Evolutionary conservation across 2,329 filamentous ascomycete genomes (phyloP).

Genomic region (Clonostachys sp.): DNA sequence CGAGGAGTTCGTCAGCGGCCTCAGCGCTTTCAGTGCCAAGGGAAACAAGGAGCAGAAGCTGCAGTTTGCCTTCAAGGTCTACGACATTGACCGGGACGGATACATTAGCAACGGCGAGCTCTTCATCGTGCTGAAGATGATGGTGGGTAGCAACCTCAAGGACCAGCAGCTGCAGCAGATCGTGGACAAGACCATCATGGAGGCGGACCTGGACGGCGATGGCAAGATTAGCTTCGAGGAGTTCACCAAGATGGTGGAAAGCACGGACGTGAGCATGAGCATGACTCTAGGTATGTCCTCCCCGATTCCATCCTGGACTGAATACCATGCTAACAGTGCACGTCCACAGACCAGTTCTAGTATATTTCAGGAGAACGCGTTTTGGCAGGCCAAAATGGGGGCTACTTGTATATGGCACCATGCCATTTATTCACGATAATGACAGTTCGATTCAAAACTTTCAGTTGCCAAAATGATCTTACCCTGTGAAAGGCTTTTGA

Average conservation of each 20-base stretch:
- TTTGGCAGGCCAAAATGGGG: background rate
- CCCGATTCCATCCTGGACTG: background rate
- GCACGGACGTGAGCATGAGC: constrained; percentile 74
- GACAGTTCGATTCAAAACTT: background rate
- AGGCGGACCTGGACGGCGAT: constrained; percentile 91
- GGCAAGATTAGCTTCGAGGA: constrained; percentile 99
- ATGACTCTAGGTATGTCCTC: constrained; percentile 63
- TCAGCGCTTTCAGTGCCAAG: constrained; percentile 94
- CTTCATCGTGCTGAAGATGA: constrained; percentile 99
- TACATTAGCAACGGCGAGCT: constrained; percentile 99
- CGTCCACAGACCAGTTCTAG: background rate
- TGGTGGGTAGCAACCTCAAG: constrained; percentile 98
- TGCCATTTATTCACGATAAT: background rate
- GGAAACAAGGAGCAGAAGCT: constrained; percentile 99
- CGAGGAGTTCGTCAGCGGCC: constrained; percentile 93
- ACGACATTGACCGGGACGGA: constrained; percentile 97
- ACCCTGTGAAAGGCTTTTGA: too few species aligned
- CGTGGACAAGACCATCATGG: constrained; percentile 99
- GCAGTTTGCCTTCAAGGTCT: constrained; percentile 97
- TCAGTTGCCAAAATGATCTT: too few species aligned
- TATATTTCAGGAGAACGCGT: background rate
- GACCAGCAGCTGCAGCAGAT: constrained; percentile 99
- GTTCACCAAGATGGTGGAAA: constrained; percentile 98
- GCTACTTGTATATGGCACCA: background rate
- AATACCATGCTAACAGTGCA: background rate